Percentiles rank a stretch among this genome's conserved stretches.
Conservation (phyloP, 2,329 filamentous ascomycete genomes). For the Emergomyces africanus region DNA sequence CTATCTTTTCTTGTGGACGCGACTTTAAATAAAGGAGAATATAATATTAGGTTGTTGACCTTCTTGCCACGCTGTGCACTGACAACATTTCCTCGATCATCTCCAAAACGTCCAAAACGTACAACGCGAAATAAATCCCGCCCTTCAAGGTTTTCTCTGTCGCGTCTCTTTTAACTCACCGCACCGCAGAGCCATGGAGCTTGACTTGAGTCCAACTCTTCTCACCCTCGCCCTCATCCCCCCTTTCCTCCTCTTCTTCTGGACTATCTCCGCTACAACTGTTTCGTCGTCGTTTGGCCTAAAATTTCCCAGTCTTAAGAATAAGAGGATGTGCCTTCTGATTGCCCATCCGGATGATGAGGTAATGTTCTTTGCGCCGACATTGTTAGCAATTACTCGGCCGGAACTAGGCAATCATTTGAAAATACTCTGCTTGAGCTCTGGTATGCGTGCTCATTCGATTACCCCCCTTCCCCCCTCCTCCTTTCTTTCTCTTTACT, state of each 20-base stretch:
- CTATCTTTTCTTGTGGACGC: background rate
- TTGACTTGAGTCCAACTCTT: background rate
- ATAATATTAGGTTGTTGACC: background rate
- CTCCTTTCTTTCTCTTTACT: too few species aligned
- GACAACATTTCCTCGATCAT: background rate
- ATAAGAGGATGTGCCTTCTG: slow-evolving; percentile 80
- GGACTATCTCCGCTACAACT: slow-evolving; percentile 28
- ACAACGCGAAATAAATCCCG: background rate
- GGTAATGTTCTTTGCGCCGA: slow-evolving; percentile 97
- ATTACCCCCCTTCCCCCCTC: background rate
- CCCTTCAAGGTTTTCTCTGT: background rate
- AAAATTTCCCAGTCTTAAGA: slow-evolving; percentile 49
- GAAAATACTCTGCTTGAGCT: slow-evolving; percentile 87
- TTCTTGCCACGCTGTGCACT: background rate
- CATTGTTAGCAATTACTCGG: slow-evolving; percentile 68
- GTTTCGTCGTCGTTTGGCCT: slow-evolving; percentile 25
- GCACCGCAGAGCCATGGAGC: background rate
- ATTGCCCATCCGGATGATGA: slow-evolving; percentile 98
- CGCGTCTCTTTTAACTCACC: background rate
- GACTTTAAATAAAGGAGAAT: too few species aligned
- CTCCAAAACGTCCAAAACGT: too few species aligned
- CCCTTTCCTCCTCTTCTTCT: slow-evolving; percentile 32
- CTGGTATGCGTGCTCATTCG: slow-evolving; percentile 43
- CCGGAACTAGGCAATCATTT: slow-evolving; percentile 77
- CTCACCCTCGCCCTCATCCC: slow-evolving; percentile 23